These are phyloP conservation scores for Candida sanyiensis DNA, from an alignment of 805 yeast genomes.

Conservation along the genomic window DNA sequence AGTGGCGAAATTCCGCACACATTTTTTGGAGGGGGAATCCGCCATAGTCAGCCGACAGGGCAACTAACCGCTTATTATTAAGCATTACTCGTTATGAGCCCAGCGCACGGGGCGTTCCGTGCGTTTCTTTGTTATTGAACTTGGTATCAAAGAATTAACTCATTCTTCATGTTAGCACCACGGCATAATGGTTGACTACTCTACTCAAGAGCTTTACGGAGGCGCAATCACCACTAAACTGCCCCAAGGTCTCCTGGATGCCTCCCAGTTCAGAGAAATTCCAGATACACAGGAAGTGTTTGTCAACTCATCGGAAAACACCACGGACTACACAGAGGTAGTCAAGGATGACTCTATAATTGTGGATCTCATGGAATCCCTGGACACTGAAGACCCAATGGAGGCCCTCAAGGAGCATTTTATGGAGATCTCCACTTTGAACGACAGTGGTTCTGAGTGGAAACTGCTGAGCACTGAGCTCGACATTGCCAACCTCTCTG, in stretches of 20 bases:
- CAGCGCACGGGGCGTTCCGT: too few species aligned
- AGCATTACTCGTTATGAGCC: too few species aligned
- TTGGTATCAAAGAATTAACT: too few species aligned
- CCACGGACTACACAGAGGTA: constrained; percentile 29
- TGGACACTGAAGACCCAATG: constrained; percentile 33
- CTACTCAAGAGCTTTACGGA: constrained; percentile 54
- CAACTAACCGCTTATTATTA: too few species aligned
- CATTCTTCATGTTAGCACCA: too few species aligned
- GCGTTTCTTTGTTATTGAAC: too few species aligned
- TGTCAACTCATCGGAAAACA: constrained; percentile 38
- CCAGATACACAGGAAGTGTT: constrained; percentile 96
- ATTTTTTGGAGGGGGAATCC: neutral
- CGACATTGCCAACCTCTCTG: constrained; percentile 2
- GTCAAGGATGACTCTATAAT: constrained; percentile 50
- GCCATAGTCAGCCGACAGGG: neutral
- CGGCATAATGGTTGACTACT: constrained; percentile 8
- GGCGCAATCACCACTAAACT: constrained; percentile 65
- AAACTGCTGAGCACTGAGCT: constrained; percentile 19
- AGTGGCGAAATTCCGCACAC: too few species aligned
- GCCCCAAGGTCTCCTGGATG: constrained; percentile 66
- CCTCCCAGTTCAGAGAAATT: constrained; percentile 69
- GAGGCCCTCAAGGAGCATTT: constrained; percentile 48
- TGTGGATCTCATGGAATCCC: constrained; percentile 57
- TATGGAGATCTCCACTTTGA: constrained; percentile 45
- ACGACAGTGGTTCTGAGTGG: constrained; percentile 32